Evolutionary conservation across 441 rosid species (phyloP).

Genomic region (Erysimum cheiri): DNA sequence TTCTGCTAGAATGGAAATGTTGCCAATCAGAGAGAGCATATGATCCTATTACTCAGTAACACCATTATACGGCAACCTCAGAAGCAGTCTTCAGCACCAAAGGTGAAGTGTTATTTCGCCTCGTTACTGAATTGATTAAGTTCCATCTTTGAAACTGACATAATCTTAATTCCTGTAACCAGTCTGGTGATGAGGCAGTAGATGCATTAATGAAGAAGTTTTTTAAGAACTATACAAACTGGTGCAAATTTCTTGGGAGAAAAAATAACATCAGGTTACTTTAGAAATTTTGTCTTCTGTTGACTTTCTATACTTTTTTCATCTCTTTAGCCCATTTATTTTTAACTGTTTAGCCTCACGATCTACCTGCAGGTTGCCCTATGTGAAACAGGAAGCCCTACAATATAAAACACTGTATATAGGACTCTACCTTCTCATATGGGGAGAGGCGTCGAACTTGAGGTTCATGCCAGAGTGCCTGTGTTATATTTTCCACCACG

Average conservation of each 20-base stretch:
- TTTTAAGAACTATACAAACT: conserved; percentile 87
- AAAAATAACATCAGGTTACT: conserved; percentile 75
- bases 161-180: conserved; percentile 40
- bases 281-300: conserved; percentile 10
- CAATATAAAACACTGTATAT: conserved; percentile 86
- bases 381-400: conserved; percentile 78
- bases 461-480: conserved; percentile 97
- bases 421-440: conserved; percentile 94
- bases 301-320: not conserved
- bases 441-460: conserved; percentile 99
- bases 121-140: conserved; percentile 18
- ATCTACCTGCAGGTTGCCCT: conserved; percentile 73
- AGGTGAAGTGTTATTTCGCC: conserved; percentile 53
- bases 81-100: conserved; percentile 55
- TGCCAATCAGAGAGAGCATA: conserved; percentile 95
- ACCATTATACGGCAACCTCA: conserved; percentile 63
- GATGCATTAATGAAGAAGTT: conserved; percentile 88
- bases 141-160: conserved; percentile 36
- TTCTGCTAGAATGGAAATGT: conserved; percentile 81
- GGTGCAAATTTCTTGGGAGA: conserved; percentile 92
- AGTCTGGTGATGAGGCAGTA: conserved; percentile 79
- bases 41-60: conserved; percentile 88
- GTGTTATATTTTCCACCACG: conserved; percentile 95
- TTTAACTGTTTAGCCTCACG: conserved; percentile 34
- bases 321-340: conserved; percentile 26